These are phyloP conservation scores for Sugiyamaella pinicola DNA, from an alignment of 1,139 yeast genomes.

Conservation along the genomic window DNA sequence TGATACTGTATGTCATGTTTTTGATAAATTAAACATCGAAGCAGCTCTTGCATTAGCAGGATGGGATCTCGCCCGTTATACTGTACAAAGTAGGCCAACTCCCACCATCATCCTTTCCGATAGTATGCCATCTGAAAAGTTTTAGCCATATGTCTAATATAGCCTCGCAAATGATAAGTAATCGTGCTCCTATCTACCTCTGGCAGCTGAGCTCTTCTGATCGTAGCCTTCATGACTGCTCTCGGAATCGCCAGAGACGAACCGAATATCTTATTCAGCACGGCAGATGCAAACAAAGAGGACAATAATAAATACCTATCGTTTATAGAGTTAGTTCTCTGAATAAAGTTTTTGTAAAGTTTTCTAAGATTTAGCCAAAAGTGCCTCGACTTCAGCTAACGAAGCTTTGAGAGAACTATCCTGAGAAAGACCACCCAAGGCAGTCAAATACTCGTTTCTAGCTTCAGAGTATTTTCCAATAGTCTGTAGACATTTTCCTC, in stretches of 20 bases:
- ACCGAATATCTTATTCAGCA: too few relatives aligned
- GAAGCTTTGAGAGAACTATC: slow-evolving; percentile 50
- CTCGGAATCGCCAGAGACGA: too few relatives aligned
- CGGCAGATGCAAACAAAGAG: too few relatives aligned
- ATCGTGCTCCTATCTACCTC: too few relatives aligned
- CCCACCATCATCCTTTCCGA: slow-evolving; percentile 26
- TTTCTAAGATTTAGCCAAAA: slow-evolving; percentile 12
- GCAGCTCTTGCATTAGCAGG: slow-evolving; percentile 33
- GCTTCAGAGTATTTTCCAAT: slow-evolving; percentile 75
- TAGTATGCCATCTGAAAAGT: slow-evolving; percentile 4
- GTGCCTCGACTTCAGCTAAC: slow-evolving; percentile 37
- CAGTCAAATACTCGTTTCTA: slow-evolving; percentile 74
- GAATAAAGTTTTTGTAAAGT: neutral
- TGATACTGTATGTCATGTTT: slow-evolving; percentile 30
- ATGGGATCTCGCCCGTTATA: slow-evolving; percentile 35
- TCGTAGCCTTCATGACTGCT: too few relatives aligned
- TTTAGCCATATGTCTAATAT: neutral
- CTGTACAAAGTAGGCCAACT: slow-evolving; percentile 31
- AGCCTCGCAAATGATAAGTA: too few relatives aligned
- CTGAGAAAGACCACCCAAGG: slow-evolving; percentile 55
- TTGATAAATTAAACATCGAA: slow-evolving; percentile 32
- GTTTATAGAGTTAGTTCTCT: neutral
- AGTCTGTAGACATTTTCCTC: slow-evolving; percentile 72
- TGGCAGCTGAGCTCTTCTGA: too few relatives aligned
- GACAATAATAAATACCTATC: neutral